Evolutionary conservation across 2,329 filamentous ascomycete genomes (phyloP).

Genomic region (Hortaea werneckii): DNA sequence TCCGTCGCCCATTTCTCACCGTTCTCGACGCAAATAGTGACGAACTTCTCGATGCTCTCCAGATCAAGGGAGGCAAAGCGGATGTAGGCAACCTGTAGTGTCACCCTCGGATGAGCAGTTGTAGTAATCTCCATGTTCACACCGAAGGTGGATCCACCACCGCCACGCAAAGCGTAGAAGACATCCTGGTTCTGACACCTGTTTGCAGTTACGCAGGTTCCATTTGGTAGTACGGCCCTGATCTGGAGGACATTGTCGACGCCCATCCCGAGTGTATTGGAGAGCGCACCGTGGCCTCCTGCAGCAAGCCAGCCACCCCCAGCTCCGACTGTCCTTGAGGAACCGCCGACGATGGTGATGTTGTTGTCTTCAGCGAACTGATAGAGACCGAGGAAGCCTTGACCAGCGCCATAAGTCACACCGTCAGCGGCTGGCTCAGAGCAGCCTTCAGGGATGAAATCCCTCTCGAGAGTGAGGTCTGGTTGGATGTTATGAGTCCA

Average conservation of each 20-base stretch:
- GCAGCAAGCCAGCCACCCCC: slow-evolving; percentile 17
- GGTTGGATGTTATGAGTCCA: slow-evolving; percentile 5
- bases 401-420: slow-evolving; percentile 13
- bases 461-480: slow-evolving; percentile 2
- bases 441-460: slow-evolving; percentile 13
- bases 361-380: slow-evolving; percentile 10
- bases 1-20: slow-evolving; percentile 9
- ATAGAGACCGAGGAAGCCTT: slow-evolving; percentile 12
- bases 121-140: slow-evolving; percentile 13
- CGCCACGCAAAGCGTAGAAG: slow-evolving; percentile 43
- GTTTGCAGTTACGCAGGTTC: slow-evolving; percentile 15
- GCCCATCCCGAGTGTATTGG: slow-evolving; percentile 15
- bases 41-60: slow-evolving; percentile 6
- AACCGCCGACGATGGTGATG: slow-evolving; percentile 14
- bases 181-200: slow-evolving; percentile 38
- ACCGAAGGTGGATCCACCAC: slow-evolving; percentile 31
- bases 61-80: slow-evolving; percentile 5
- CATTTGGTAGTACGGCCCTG: slow-evolving; percentile 13
- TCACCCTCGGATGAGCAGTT: slow-evolving; percentile 8
- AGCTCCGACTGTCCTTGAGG: slow-evolving; percentile 14
- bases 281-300: slow-evolving; percentile 15
- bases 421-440: slow-evolving; percentile 6
- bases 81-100: slow-evolving; percentile 9
- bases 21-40: slow-evolving; percentile 7
- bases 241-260: slow-evolving; percentile 18